Evolutionary conservation across 208 protist genomes (phyloP), one percentile per base, ranked within the genome.

Genomic region (Paratrypanosoma confusum): DNA sequence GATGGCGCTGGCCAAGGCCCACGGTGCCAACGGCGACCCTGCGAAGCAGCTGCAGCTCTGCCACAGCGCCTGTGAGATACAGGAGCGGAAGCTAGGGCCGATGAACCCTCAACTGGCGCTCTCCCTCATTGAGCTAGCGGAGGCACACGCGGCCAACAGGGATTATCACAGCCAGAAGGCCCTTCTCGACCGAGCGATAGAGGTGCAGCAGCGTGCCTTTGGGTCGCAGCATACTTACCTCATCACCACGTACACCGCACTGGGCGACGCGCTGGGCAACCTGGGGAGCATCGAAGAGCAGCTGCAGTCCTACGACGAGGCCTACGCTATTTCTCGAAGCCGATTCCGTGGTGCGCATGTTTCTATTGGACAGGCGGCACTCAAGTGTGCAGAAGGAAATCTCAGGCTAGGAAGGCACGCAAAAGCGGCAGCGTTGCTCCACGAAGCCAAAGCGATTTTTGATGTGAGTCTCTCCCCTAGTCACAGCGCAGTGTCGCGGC

Each of bases 91-190:
- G 23, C 65, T 92, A 2, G 83, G 83, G 0, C 39, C 45, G 20
- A 56, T 67, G 39, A 89, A 89, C 66, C 76, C 75, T 27, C 79
- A 92, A 54, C 53, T 92, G 18, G 75, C 79, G 13, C 46, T 79
- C 20, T 84, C 71, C 4, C 59, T 84, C 13, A 45, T 89, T 21
- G 71, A 87, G 23, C 48, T 92, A 14, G 79, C 83, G 8, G 60
- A 53, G 21, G 76, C 77, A 26, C 55, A 89, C 61, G 57, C 49
- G 6, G 72, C 59, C 22, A 82, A 85, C 52, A 50, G 48, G 35
- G 67, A 93, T 40, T 55, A 81, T 47, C 69, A 71, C 42, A 78
- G 68, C 31, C 59, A 72, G 42, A 78, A 75, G 41, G 73, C 75
- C 7, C 47, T 76, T 34, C 56, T 93, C 23, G 80, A 93, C 43